phyloP scores from a whole-genome alignment of 805 yeast species.

The Suhomyces emberorum region DNA sequence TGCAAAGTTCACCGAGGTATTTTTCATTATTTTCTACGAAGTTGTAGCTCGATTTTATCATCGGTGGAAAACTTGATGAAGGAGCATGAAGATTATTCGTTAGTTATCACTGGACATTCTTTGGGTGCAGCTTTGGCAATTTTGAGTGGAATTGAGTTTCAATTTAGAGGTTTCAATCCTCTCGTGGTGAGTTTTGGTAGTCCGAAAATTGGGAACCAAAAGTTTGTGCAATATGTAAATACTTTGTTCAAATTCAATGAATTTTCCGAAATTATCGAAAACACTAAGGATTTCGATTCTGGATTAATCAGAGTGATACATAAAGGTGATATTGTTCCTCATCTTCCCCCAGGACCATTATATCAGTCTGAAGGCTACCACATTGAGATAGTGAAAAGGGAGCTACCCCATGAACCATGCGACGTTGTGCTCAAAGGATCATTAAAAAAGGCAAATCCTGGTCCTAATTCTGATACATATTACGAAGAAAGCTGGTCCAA shows the following conservation, averaged over 20 bases:
- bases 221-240: conserved; percentile 53
- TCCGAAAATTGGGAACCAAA: conserved; percentile 60
- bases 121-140: conserved; percentile 71
- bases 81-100: conserved; percentile 43
- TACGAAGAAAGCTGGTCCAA: conserved; percentile 19
- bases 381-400: conserved; percentile 39
- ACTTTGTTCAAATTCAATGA: conserved; percentile 38
- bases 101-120: conserved; percentile 70
- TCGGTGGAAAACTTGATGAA: conserved; percentile 13
- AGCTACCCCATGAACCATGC: conserved; percentile 32
- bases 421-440: conserved; percentile 1
- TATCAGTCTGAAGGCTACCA: conserved; percentile 51
- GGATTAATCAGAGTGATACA: conserved; percentile 59
- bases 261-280: conserved; percentile 18
- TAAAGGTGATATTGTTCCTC: conserved; percentile 55
- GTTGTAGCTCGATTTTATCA: conserved; percentile 37
- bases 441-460: neutral
- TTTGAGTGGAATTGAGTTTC: conserved; percentile 60
- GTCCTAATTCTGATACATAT: neutral
- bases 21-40: conserved; percentile 41
- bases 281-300: conserved; percentile 19
- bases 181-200: conserved; percentile 58
- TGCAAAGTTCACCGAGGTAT: conserved; percentile 70
- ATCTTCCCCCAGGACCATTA: conserved; percentile 51
- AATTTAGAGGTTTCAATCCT: conserved; percentile 51